These are phyloP conservation scores for Citrus hindsii DNA, from an alignment of 345 rosid species.

Conservation along the genomic window DNA sequence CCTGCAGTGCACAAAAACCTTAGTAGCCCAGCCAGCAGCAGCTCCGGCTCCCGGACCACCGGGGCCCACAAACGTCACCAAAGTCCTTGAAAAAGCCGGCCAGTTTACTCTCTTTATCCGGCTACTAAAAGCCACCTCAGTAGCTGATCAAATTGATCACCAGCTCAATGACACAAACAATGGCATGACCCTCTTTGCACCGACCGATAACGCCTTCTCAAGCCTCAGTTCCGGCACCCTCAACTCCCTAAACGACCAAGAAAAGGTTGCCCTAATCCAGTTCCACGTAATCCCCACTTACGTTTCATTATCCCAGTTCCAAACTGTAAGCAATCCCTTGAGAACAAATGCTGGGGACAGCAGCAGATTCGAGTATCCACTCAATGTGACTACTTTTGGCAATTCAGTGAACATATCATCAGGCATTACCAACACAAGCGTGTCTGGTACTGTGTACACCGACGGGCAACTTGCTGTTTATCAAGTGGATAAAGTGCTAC, in stretches of 20 bases:
- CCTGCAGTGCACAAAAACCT: conserved; percentile 14
- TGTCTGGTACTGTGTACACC: conserved; percentile 28
- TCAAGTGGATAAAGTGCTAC: conserved; percentile 20
- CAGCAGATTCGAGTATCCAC: conserved; percentile 22
- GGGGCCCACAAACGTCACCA: conserved; percentile 33
- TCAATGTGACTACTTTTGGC: conserved; percentile 31
- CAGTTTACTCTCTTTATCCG: conserved; percentile 32
- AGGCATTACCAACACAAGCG: conserved; percentile 39
- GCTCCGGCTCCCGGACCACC: conserved; percentile 24
- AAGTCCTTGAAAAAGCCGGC: conserved; percentile 37
- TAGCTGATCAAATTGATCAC: conserved; percentile 21
- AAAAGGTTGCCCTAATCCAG: conserved; percentile 35
- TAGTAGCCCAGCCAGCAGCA: conserved; percentile 28
- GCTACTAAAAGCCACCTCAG: conserved; percentile 29
- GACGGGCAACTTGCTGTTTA: conserved; percentile 37
- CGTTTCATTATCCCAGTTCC: conserved; percentile 35
- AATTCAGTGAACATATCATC: conserved; percentile 38
- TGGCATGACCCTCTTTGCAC: conserved; percentile 38
- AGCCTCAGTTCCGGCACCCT: conserved; percentile 39
- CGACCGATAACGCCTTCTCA: conserved; percentile 31
- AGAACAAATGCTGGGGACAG: conserved; percentile 41
- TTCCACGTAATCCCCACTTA: conserved; percentile 33
- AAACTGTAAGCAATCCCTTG: conserved; percentile 41
- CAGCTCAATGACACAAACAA: conserved; percentile 40
- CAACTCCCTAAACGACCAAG: conserved; percentile 28